These are phyloP conservation scores for Gymnopus androsaceus DNA, from an alignment of 1,284 basidiomycete species.

Conservation along the genomic window DNA sequence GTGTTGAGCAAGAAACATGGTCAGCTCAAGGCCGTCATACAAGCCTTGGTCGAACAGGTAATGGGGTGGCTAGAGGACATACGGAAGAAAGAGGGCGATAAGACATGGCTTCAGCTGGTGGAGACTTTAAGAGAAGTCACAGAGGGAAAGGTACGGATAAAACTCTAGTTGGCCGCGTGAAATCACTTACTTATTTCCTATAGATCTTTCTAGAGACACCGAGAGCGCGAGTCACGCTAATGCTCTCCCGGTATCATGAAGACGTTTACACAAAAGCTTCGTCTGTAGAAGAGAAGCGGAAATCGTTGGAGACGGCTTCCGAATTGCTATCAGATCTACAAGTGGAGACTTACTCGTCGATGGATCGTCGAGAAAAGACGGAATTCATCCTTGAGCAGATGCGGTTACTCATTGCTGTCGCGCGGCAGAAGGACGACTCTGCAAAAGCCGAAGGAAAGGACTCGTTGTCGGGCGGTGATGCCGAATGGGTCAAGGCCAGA, in stretches of 20 bases:
- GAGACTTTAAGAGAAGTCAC: conserved; percentile 91
- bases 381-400: conserved; percentile 99
- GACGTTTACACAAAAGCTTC: conserved; percentile 49
- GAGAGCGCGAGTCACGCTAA: conserved; percentile 88
- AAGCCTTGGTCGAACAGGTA: conserved; percentile 86
- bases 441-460: conserved; percentile 44
- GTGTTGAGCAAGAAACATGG: conserved; percentile 95
- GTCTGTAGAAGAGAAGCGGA: conserved; percentile 50
- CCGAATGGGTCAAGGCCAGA: conserved; percentile 89
- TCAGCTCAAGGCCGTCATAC: conserved; percentile 89
- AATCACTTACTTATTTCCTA: conserved; percentile 2
- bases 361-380: conserved; percentile 97
- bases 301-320: conserved; percentile 79
- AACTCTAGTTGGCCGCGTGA: not conserved
- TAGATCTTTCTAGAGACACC: conserved; percentile 98
- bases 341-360: conserved; percentile 98
- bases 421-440: conserved; percentile 66
- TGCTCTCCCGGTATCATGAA: conserved; percentile 86
- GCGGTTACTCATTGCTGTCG: conserved; percentile 79
- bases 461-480: conserved; percentile 67
- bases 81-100: conserved; percentile 63
- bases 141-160: conserved; percentile 82
- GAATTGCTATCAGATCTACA: conserved; percentile 93
- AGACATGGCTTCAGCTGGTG: conserved; percentile 85
- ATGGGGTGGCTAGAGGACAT: conserved; percentile 82